Conservation (phyloP, 257 asterid species). For the Scutellaria baicalensis region DNA sequence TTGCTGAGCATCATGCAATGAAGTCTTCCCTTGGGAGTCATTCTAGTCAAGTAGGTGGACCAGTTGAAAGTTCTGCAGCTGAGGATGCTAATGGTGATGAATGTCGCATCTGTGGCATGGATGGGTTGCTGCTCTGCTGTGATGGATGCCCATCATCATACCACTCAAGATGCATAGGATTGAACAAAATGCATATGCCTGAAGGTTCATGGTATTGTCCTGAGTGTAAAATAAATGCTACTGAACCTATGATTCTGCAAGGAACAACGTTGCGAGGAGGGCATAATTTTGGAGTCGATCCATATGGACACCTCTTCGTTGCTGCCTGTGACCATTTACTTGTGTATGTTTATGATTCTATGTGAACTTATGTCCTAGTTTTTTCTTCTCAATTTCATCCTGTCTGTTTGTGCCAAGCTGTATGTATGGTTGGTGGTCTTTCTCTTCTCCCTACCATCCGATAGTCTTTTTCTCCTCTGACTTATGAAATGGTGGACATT, state of each 20-base stretch:
- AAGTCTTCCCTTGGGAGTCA: constrained; percentile 24
- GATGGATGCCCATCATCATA: constrained; percentile 89
- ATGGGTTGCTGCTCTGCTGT: constrained; percentile 77
- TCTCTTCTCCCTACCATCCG: background rate
- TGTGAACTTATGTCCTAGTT: background rate
- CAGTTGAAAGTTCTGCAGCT: constrained; percentile 31
- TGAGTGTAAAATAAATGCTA: constrained; percentile 59
- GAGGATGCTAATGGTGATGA: constrained; percentile 84
- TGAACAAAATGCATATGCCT: constrained; percentile 68
- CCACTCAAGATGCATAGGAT: constrained; percentile 82
- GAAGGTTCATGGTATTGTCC: constrained; percentile 90
- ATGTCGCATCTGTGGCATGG: constrained; percentile 90
- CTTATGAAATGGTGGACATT: constrained; percentile 2
- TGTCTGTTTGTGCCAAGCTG: constrained; percentile 3
- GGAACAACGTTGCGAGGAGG: constrained; percentile 63
- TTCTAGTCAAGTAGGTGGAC: constrained; percentile 27
- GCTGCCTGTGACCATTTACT: constrained; percentile 75
- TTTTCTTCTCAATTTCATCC: constrained; percentile 1
- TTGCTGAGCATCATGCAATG: constrained; percentile 29
- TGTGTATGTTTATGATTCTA: constrained; percentile 53
- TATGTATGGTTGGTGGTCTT: constrained; percentile 1
- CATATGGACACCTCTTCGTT: constrained; percentile 58
- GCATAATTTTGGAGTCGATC: constrained; percentile 60
- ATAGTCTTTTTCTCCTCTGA: constrained; percentile 6
- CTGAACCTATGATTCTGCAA: constrained; percentile 44